Base-by-base conservation (phyloP, 2,329 filamentous ascomycete genomes). In the Cercospora beticola region DNA sequence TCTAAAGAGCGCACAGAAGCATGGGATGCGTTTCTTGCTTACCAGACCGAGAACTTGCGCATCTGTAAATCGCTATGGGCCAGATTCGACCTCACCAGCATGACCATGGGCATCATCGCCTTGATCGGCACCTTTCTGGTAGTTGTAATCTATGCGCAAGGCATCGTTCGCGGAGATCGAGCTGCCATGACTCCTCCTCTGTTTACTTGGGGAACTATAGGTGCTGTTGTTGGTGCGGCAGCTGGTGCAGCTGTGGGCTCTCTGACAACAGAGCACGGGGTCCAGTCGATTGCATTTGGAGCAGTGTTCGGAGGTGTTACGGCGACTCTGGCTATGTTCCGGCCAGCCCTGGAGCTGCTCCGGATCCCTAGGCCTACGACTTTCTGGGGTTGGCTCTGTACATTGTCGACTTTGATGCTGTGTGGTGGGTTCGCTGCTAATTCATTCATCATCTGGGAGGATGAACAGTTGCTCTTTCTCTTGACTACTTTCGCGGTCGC, bases 391-490 rank as follows among this genome's bases (percentile, higher is more conserved):
- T 94, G 92, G 89, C 83, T 97, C 68, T 90, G 92, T 5, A 83
- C 92, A 28, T 78, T 94, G 14, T 93, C 97, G 73, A 93, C 93
- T 0, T 79, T 93, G n/a, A 89, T 91, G 70, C 92, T 97, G 76
- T 96, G 93, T n/a, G 83, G 92, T 62, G 94, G 95, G 7, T 99
- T 98, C 78, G 94, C 94, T 0, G 95, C 95, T 3, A 99, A 99
- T 81, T 99, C 95, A 0, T 99, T 94, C 81, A 98, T 94, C 0
- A 97, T 99, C 73, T 99, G 95, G 94, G 95, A 99, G 82, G 95
- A 99, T 76, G 92, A 93, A 14, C 97, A 97, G 66, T 86, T 97
- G 4, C 85, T 97, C 3, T 97, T 97, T 82, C 94, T 98, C 82
- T 87, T 97, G 68, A 88, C 89, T 2, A 95, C 94, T 0, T 97